A percentile compares a stretch with the other conserved stretches of the same genome.
phyloP scores from a whole-genome alignment of 345 rosid species.

The Acer campestre region DNA sequence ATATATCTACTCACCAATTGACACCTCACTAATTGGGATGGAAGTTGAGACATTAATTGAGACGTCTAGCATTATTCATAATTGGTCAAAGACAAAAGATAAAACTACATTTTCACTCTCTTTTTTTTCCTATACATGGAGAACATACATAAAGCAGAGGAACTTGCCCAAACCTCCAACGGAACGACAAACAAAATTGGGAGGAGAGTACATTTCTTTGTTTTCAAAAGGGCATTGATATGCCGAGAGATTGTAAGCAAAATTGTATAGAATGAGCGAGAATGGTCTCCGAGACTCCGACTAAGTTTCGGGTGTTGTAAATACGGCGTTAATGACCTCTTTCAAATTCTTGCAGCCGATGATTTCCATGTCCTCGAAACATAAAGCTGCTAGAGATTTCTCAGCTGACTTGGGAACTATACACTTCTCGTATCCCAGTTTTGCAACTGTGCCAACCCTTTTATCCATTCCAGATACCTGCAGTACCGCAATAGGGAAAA shows the following conservation, averaged over 20 bases:
- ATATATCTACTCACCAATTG: too few relatives aligned
- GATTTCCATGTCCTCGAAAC: slow-evolving; percentile 44
- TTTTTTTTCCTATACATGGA: not conserved
- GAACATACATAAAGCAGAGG: not conserved
- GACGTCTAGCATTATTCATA: too few relatives aligned
- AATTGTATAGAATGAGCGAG: not conserved
- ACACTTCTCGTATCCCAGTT: slow-evolving; percentile 77
- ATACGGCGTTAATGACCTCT: slow-evolving; percentile 66
- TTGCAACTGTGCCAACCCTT: slow-evolving; percentile 68
- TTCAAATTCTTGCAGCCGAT: slow-evolving; percentile 75
- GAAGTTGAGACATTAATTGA: too few relatives aligned
- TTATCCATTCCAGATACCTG: slow-evolving; percentile 88
- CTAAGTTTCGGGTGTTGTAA: slow-evolving; percentile 28
- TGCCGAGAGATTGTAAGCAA: not conserved
- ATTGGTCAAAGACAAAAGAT: not conserved
- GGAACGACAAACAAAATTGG: not conserved
- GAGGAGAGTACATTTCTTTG: not conserved
- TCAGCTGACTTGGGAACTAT: slow-evolving; percentile 67
- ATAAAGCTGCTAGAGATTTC: slow-evolving; percentile 40
- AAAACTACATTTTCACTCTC: not conserved
- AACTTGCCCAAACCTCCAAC: not conserved
- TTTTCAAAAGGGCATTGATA: too few relatives aligned
- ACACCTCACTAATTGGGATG: too few relatives aligned
- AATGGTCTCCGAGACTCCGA: slow-evolving; percentile 2
- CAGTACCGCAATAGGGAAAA: not conserved